Conservation (phyloP, 208 protist species). For the Leishmania major region DNA sequence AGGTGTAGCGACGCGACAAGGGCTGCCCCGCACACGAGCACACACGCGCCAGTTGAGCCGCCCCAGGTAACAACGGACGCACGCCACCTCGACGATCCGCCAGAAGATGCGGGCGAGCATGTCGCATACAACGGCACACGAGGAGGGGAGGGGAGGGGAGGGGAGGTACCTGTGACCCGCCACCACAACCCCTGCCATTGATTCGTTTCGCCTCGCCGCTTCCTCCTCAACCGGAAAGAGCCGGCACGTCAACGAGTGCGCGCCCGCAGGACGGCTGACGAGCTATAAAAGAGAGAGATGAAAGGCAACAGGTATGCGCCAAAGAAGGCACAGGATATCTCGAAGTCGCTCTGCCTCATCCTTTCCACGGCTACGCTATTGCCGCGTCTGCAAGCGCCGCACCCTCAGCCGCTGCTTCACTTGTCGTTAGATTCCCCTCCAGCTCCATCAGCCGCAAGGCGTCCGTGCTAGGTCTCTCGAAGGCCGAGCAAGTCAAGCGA, state of each 20-base stretch:
- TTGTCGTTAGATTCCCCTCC: constrained; percentile 11
- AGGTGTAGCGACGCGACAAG: not conserved
- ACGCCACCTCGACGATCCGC: not conserved
- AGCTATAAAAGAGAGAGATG: not conserved
- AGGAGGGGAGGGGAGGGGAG: not conserved
- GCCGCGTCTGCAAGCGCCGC: not conserved
- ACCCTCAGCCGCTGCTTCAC: not conserved
- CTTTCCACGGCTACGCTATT: not conserved
- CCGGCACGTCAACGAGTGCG: not conserved
- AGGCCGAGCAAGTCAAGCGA: constrained; percentile 43
- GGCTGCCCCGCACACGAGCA: not conserved
- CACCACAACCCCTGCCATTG: not conserved
- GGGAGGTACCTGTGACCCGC: not conserved
- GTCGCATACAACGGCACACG: not conserved
- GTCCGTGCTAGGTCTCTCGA: constrained; percentile 34
- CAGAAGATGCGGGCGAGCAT: not conserved
- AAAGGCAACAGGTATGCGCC: not conserved
- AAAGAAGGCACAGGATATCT: not conserved
- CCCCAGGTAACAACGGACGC: not conserved
- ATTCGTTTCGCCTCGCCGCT: not conserved
- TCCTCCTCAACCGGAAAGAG: not conserved
- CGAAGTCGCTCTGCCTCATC: not conserved
- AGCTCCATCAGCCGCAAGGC: constrained; percentile 40
- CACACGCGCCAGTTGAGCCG: not conserved
- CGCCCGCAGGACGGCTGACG: not conserved